Base-by-base conservation (phyloP, 768 basidiomycete genomes). In the Astraeus odoratus region DNA sequence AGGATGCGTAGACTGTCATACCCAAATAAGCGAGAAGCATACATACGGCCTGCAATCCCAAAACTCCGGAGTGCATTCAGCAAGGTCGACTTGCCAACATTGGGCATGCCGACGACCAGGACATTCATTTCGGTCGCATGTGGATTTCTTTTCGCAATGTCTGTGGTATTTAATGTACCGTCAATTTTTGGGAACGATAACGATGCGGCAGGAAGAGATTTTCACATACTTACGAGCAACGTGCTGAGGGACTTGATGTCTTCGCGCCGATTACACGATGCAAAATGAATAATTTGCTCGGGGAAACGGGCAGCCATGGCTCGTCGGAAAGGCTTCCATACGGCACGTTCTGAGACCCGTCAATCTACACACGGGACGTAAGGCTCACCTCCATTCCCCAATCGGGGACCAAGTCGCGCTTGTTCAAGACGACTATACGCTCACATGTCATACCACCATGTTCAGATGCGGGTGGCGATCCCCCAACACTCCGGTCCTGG, bases 21-120 rank as follows among this genome's bases (percentile, higher is more conserved):
- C 39, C 38, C 20, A 26, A 20, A 7, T 24, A n/a, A 19, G 47
- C 41, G 47, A n/a, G n/a, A 44, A 49, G 50, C 22, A 33, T 43
- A 76, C 82, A 60, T 63, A 94, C 93, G 83, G 60, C 92, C 92
- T 55, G 76, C 72, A 36, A 95, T 87, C 9, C 95, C 95, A 58
- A 81, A 82, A 57, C 78, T 82, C 34, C 95, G 78, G 22, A 99
- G 73, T 1, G 91, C 80, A 58, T 99, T 99, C 10, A 99, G 70
- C 41, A 98, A 66, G 2, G 90, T 94, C 12, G 94, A 97, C 68
- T 99, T 98, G 33, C 95, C 95, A 38, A 97, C 92, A 63, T 98
- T 98, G 15, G 96, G 96, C 95, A 99, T 98, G 19, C 96, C 96
- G 47, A 96, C 83, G 19, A 98, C 91, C 2, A 97, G 75, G 6